Base-by-base conservation (phyloP, 495 filamentous ascomycete genomes). In the Aspergillus hancockii region DNA sequence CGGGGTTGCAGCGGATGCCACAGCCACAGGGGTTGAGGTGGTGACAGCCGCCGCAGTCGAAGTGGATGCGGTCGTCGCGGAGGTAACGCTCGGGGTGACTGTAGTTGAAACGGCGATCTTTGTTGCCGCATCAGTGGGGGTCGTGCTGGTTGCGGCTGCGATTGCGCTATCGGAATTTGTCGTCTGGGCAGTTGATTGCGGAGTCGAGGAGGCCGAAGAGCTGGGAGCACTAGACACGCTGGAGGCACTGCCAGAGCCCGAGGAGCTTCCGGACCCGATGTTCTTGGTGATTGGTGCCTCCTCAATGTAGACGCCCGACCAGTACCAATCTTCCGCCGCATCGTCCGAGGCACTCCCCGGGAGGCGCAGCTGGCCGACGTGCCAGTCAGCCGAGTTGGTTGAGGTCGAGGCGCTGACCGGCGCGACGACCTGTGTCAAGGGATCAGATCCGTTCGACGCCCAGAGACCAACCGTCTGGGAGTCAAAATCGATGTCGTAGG, bases 341-440 rank as follows among this genome's bases (percentile, higher is more conserved):
- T 83, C 81, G 45, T 77, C 77, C 12, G 82, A 81, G 14, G 74
- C 77, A 57, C 83, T 78, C 16, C 86, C 83, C 38, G 41, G 41
- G 16, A 90, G 79, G 59, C 89, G 80, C 38, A 91, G 75, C 53
- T 90, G 79, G 47, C 89, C 89, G 13, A 92, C 69, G 71, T 92
- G 88, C 88, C 87, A 92, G 68, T 91, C 88, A 1, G 75, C 79
- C 52, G 86, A 88, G 69, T 90, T 90, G 18, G 84, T 88, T 8
- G 80, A 85, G 5, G 86, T 79, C 22, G 78, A 83, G 0, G 80
- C 81, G 41, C 71, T 74, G 23, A 88, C 82, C 1, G 85, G 82
- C 2, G 79, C 72, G 4, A 85, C 85, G 1, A 81, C 81, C 61
- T 82, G 79, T 54, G 72, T 81, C 22, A 91, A 74, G 4, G 80